Evolutionary conservation across 495 filamentous ascomycete species (phyloP).

Genomic region (Neurospora sublineolata): DNA sequence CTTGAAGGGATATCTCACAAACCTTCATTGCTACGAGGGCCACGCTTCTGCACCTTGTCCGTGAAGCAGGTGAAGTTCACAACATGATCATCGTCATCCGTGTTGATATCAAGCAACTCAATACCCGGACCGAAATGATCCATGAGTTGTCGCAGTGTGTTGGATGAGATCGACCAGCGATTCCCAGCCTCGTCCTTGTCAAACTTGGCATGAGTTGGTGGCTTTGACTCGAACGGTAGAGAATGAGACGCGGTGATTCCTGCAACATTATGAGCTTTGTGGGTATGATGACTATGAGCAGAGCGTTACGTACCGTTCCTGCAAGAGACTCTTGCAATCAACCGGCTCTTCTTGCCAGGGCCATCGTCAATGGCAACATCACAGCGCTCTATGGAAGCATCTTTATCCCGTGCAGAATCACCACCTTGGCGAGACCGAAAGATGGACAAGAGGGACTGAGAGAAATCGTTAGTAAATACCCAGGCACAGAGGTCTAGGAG

Average conservation of each 20-base stretch:
- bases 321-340: slow-evolving; percentile 74
- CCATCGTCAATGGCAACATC: slow-evolving; percentile 75
- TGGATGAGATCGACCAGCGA: slow-evolving; percentile 66
- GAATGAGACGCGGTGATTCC: slow-evolving; percentile 88
- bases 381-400: slow-evolving; percentile 73
- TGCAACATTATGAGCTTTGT: slow-evolving; percentile 12
- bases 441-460: slow-evolving; percentile 33
- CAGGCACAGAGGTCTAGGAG: not conserved
- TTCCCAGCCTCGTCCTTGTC: slow-evolving; percentile 58
- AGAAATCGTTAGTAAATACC: slow-evolving; percentile 5
- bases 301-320: slow-evolving; percentile 52
- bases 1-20: not conserved
- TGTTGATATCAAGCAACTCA: slow-evolving; percentile 82
- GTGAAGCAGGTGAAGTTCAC: slow-evolving; percentile 88
- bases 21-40: slow-evolving; percentile 68
- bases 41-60: slow-evolving; percentile 55
- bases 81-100: slow-evolving; percentile 41
- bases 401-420: slow-evolving; percentile 31
- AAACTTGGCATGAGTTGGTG: slow-evolving; percentile 80
- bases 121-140: slow-evolving; percentile 87
- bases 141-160: slow-evolving; percentile 67
- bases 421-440: slow-evolving; percentile 31
- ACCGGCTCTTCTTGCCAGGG: slow-evolving; percentile 60
- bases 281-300: not conserved
- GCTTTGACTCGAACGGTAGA: slow-evolving; percentile 74